A percentile compares a stretch with the other conserved stretches of the same genome.
phyloP scores from a whole-genome alignment of 1,139 yeast genomes.

The Candida anutae region DNA sequence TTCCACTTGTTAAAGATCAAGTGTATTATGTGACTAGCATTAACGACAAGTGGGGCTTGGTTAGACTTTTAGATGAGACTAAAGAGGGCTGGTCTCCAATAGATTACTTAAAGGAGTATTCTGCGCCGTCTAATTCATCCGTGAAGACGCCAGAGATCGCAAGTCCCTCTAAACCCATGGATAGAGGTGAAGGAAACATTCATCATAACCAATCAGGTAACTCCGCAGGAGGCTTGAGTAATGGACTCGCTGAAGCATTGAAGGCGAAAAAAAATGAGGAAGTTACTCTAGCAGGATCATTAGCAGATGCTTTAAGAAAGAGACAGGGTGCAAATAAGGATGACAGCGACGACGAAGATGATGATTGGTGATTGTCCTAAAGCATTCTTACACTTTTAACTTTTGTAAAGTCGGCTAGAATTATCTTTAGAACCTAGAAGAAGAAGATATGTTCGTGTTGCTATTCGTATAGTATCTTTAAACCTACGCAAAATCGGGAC shows the following conservation, averaged over 20 bases:
- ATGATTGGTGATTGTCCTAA: slow-evolving; percentile 25
- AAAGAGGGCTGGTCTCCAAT: slow-evolving; percentile 98
- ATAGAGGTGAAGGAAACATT: slow-evolving; percentile 1
- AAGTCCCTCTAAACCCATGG: slow-evolving; percentile 10
- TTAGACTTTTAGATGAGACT: slow-evolving; percentile 64
- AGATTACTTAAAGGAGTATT: slow-evolving; percentile 69
- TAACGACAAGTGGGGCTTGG: slow-evolving; percentile 88
- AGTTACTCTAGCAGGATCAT: slow-evolving; percentile 66
- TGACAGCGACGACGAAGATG: slow-evolving; percentile 72
- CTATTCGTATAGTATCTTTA: too few species aligned
- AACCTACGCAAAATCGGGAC: too few species aligned
- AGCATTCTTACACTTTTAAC: too few species aligned
- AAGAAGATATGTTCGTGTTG: too few species aligned
- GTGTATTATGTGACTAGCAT: slow-evolving; percentile 62
- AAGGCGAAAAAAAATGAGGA: slow-evolving; percentile 61
- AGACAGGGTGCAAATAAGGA: slow-evolving; percentile 73
- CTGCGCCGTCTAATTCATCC: slow-evolving; percentile 28
- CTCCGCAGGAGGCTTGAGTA: slow-evolving; percentile 32
- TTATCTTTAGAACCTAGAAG: too few species aligned
- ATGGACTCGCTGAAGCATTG: slow-evolving; percentile 70
- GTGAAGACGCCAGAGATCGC: slow-evolving; percentile 30
- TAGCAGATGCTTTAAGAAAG: slow-evolving; percentile 84
- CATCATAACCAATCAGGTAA: slow-evolving; percentile 3
- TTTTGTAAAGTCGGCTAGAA: too few species aligned
- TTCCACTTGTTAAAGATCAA: slow-evolving; percentile 71